Percentiles rank a stretch among this genome's conserved stretches.
These are phyloP conservation scores for Hyphopichia buzzinii DNA, from an alignment of 1,139 yeast genomes.

Conservation along the genomic window DNA sequence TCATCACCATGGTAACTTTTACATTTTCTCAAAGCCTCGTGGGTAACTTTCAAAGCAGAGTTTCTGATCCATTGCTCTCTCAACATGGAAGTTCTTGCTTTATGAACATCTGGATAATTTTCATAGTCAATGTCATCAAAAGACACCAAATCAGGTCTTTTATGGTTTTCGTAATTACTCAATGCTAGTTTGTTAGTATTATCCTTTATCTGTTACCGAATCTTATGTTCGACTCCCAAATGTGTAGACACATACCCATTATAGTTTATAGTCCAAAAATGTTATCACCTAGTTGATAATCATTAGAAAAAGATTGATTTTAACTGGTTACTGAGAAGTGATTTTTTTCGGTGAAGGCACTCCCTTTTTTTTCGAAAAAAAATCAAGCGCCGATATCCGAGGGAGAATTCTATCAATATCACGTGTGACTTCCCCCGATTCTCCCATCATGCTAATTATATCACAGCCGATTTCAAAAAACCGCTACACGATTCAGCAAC, in stretches of 20 bases:
- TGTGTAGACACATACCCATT: neutral
- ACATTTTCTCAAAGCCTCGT: constrained; percentile 72
- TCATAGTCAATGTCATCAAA: constrained; percentile 81
- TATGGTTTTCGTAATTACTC: constrained; percentile 48
- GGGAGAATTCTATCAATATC: too few relatives aligned
- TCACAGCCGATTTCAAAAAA: too few relatives aligned
- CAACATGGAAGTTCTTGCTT: constrained; percentile 73
- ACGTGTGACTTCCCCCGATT: too few relatives aligned
- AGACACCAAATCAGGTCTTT: constrained; percentile 73
- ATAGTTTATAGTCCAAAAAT: neutral
- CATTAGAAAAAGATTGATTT: constrained; percentile 18
- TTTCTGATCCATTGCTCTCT: constrained; percentile 81
- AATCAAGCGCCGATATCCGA: too few relatives aligned
- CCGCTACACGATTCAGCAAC: neutral
- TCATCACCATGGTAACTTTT: constrained; percentile 76
- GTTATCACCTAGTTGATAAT: constrained; percentile 2
- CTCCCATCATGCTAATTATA: too few relatives aligned
- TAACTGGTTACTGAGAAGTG: constrained; percentile 15
- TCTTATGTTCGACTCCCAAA: neutral
- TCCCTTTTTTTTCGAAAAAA: too few relatives aligned
- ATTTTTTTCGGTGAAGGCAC: too few relatives aligned
- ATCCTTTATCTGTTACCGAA: too few relatives aligned
- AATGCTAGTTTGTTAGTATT: constrained; percentile 19
- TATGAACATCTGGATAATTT: constrained; percentile 59
- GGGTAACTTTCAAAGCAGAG: constrained; percentile 64